Conservation (phyloP, 106 monocot genomes). For the Platanthera guangdongensis region DNA sequence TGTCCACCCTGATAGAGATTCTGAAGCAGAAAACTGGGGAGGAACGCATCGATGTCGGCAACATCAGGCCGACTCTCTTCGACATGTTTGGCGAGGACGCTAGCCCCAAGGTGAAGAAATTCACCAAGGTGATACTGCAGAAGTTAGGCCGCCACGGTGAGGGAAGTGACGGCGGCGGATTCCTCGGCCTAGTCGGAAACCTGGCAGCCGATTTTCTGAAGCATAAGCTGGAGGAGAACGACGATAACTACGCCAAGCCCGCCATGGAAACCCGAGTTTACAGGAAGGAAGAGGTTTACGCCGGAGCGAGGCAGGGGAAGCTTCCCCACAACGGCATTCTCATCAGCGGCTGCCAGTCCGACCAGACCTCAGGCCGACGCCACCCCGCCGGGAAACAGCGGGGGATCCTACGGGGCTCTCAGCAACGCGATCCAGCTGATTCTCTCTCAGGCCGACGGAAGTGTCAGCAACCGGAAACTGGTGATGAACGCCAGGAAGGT, state of each 20-base stretch:
- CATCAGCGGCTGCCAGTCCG: constrained; percentile 91
- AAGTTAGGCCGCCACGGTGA: constrained; percentile 24
- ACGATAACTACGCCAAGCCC: constrained; percentile 51
- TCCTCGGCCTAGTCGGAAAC: constrained; percentile 64
- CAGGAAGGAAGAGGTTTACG: constrained; percentile 54
- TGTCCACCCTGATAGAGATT: constrained; percentile 78
- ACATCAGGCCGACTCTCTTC: constrained; percentile 70
- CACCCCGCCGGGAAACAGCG: constrained; percentile 18
- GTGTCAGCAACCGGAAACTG: constrained; percentile 59
- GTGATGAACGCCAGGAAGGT: constrained; percentile 54
- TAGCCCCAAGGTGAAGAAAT: constrained; percentile 93
- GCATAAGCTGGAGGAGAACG: constrained; percentile 57
- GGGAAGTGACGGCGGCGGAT: constrained; percentile 23
- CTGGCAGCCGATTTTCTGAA: constrained; percentile 71
- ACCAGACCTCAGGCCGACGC: constrained; percentile 93
- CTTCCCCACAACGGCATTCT: constrained; percentile 65
- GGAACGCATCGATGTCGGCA: constrained; percentile 81
- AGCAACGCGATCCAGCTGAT: constrained; percentile 89
- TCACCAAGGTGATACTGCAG: constrained; percentile 77
- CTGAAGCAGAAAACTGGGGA: constrained; percentile 85
- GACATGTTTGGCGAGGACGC: constrained; percentile 89
- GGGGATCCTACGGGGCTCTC: constrained; percentile 73
- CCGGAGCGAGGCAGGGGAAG: constrained; percentile 37
- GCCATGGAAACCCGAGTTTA: constrained; percentile 49
- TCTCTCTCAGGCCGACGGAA: constrained; percentile 36